Conservation (phyloP, 805 yeast species). For the Lipomyces chichibuensis region DNA sequence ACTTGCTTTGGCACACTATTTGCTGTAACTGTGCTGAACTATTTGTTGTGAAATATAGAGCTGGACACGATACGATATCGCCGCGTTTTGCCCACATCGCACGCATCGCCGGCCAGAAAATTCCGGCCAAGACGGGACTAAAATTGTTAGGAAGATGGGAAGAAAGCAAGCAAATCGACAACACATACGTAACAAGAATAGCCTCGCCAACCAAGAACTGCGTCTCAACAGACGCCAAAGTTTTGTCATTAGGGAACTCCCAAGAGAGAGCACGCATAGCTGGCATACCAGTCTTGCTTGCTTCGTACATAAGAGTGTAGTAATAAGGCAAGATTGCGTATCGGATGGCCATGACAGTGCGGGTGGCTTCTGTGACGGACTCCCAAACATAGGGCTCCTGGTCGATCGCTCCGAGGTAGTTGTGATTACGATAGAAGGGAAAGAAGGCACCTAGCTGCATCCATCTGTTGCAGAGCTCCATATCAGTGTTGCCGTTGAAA, state of each 20-base stretch:
- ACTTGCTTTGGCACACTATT: too few species aligned
- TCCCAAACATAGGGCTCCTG: constrained; percentile 48
- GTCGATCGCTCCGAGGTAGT: constrained; percentile 38
- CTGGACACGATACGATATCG: too few species aligned
- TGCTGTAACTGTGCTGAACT: too few species aligned
- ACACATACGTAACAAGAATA: constrained; percentile 51
- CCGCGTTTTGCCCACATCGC: too few species aligned
- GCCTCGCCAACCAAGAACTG: constrained; percentile 67
- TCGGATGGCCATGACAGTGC: constrained; percentile 37
- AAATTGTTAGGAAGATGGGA: constrained; percentile 42
- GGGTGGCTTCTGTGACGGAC: constrained; percentile 27
- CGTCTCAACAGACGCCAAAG: constrained; percentile 61
- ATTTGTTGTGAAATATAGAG: too few species aligned
- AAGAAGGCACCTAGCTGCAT: constrained; percentile 45
- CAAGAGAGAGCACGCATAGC: constrained; percentile 65
- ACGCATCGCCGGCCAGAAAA: too few species aligned
- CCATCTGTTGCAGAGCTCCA: constrained; percentile 37
- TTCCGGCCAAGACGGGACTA: constrained; percentile 3
- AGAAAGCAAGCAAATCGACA: constrained; percentile 33
- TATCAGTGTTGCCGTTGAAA: constrained; percentile 31
- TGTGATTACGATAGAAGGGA: constrained; percentile 45
- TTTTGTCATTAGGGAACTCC: constrained; percentile 31
- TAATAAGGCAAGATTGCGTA: constrained; percentile 66
- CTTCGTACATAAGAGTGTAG: constrained; percentile 65
- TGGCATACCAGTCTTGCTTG: constrained; percentile 59